Evolutionary conservation across 2,329 filamentous ascomycete genomes (phyloP), one percentile per base, ranked within the genome.

Genomic region (Trichothecium sympodiale): DNA sequence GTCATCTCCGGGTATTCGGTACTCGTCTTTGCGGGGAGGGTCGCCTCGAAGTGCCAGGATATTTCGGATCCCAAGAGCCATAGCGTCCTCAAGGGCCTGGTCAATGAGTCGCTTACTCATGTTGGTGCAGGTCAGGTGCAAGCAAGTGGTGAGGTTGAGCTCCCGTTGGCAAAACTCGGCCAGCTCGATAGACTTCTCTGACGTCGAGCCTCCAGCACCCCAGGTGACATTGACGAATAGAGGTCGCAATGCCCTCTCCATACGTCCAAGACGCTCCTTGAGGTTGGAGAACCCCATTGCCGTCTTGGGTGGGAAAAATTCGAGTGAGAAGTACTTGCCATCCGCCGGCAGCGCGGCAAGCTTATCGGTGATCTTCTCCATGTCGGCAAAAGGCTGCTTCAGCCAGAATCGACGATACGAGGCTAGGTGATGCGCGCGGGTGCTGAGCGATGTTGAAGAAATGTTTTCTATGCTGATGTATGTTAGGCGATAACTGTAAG

Each of bases 291-390:
- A 93, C 45, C 91, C 91, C 79, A 94, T 94, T 42, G 81, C 72
- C 32, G 91, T 98, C 68, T 96, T 98, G 43, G 91, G 91, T 46
- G 91, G 91, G 65, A 98, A 98, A 76, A 98, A 98, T 65, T 98
- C 91, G 61, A 96, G 80, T 33, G 91, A 96, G 63, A 94, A 94
- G 68, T 91, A 96, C 56, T 74, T 78, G 45, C 76, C 74, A 59
- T 84, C 77, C 44, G 80, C 74, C 58, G 85, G 83, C 64, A 98
- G 65, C 42, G 86, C 84, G 62, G 84, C 83, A 55, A 96, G 89
- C 70, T 94, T 94, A 69, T 93, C 83, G 43, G 86, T 94, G 55
- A 95, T 88, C 63, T 84, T 91, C 65, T 87, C 81, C 80, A 85
- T 85, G 42, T 38, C 41, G 46, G 40, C 20, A 10, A 10, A 25